These are phyloP conservation scores for Avena eriantha DNA, from an alignment of 176 grass and related monocot species.

Conservation along the genomic window DNA sequence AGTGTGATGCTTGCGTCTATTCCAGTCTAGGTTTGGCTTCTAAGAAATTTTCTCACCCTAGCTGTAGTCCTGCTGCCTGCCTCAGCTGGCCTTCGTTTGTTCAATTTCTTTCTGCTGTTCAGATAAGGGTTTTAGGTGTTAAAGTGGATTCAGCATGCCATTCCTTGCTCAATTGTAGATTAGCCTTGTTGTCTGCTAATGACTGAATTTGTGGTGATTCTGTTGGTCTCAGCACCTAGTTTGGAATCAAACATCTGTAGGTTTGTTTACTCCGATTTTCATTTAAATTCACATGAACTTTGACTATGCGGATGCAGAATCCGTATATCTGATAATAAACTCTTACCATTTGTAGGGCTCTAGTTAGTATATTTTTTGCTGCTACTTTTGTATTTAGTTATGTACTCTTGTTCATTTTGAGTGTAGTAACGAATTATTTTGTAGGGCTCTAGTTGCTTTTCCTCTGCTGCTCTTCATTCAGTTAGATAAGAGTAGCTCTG, in stretches of 20 bases:
- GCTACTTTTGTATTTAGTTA: constrained; percentile 1
- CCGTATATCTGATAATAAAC: constrained; percentile 1
- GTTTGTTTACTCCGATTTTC: background rate
- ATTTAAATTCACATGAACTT: background rate
- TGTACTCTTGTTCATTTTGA: constrained; percentile 7
- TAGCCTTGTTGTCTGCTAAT: constrained; percentile 6
- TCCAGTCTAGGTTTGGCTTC: background rate
- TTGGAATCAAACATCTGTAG: background rate
- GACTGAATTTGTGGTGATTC: background rate
- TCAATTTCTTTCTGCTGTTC: background rate
- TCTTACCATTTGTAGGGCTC: background rate
- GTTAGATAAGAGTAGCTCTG: too few relatives aligned
- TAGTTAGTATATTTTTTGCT: background rate
- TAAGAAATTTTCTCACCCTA: too few relatives aligned
- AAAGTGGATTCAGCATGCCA: background rate
- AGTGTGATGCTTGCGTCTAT: background rate
- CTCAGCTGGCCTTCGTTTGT: too few relatives aligned
- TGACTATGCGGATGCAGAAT: background rate
- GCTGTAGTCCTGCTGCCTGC: too few relatives aligned
- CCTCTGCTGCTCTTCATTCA: background rate
- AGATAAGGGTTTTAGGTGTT: too few relatives aligned
- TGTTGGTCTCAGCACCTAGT: background rate
- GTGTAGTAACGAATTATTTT: background rate
- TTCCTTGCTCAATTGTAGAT: background rate
- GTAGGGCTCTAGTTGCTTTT: background rate